Evolutionary conservation across 2,329 filamentous ascomycete genomes (phyloP), one percentile per base, ranked within the genome.

Genomic region (Xylaria sp.): DNA sequence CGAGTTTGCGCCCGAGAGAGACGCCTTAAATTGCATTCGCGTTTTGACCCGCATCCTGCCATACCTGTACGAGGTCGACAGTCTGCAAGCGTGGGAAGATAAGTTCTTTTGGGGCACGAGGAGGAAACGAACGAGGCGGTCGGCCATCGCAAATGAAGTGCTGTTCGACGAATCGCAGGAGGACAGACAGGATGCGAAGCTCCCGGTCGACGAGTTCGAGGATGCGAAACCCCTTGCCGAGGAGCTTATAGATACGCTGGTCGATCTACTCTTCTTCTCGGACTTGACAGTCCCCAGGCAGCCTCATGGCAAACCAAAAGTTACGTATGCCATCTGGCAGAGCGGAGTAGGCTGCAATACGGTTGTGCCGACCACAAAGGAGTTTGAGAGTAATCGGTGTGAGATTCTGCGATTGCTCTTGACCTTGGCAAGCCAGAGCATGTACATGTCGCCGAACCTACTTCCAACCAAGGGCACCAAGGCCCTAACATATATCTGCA

Each of bases 331-430:
- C 62, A 98, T 99, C 78, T 99, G 96, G 96, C 94, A 97, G 82
- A 98, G 93, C 77, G 96, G 96, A 56, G 95, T 99, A 34, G 96
- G 96, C 15, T 98, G 95, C 83, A 97, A 97, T 79, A 93, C 92
- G 18, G 89, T 94, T 5, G 90, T 97, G 73, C 91, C 91, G 10
- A 95, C 94, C 3, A 97, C 91, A 60, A 97, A 93, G 79, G 94
- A 98, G 75, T 91, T 93, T 66, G 96, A 99, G 82, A 97, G 87
- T 81, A 97, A 97, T 80, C 89, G 96, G 67, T 94, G 92, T 72
- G 96, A 99, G 81, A 91, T 97, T 34, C 81, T 98, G 74, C 89
- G 95, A 25, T 83, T 99, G 65, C 86, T 99, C 46, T 84, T 99
- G 72, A 94, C 94, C 0, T 81, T 99, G 70, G 89, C 93, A 13